These are phyloP conservation scores for Tolypocladium ophioglossoides DNA, from an alignment of 2,329 filamentous ascomycete genomes.

Conservation along the genomic window DNA sequence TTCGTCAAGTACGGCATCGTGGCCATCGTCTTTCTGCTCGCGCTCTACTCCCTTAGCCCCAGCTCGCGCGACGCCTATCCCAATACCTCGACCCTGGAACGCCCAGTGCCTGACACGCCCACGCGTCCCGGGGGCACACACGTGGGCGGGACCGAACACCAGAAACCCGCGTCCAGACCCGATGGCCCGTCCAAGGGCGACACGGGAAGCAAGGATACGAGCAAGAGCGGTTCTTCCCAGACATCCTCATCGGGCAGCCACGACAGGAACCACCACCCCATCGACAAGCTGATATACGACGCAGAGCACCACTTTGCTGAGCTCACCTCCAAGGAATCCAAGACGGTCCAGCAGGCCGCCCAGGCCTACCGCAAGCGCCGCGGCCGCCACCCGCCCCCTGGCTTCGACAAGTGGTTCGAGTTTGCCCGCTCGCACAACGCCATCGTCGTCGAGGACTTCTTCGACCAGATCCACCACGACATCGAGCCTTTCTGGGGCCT, in stretches of 20 bases:
- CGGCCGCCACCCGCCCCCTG: slow-evolving; percentile 52
- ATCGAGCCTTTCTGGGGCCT: slow-evolving; percentile 47
- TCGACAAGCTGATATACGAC: slow-evolving; percentile 38
- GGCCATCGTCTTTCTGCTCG: slow-evolving; percentile 22
- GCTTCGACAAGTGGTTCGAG: slow-evolving; percentile 49
- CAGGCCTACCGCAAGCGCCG: slow-evolving; percentile 46
- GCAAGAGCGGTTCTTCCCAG: not conserved
- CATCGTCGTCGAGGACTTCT: slow-evolving; percentile 52
- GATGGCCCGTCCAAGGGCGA: not conserved
- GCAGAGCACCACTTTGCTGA: slow-evolving; percentile 29
- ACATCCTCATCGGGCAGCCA: not conserved
- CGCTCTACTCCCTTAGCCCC: slow-evolving; percentile 17
- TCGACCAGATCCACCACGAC: slow-evolving; percentile 53
- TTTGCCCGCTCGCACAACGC: slow-evolving; percentile 42
- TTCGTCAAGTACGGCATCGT: slow-evolving; percentile 30
- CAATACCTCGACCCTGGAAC: not conserved
- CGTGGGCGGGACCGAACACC: not conserved
- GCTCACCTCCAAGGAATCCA: slow-evolving; percentile 32
- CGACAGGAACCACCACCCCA: slow-evolving; percentile 29
- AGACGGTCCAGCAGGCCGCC: slow-evolving; percentile 42
- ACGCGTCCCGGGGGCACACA: not conserved
- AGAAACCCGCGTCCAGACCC: not conserved
- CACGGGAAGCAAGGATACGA: not conserved
- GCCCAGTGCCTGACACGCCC: not conserved
- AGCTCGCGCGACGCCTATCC: slow-evolving; percentile 8